A percentile compares a stretch with the other conserved stretches of the same genome.
phyloP scores from a whole-genome alignment of 345 rosid species.

The Lumnitzera littorea region DNA sequence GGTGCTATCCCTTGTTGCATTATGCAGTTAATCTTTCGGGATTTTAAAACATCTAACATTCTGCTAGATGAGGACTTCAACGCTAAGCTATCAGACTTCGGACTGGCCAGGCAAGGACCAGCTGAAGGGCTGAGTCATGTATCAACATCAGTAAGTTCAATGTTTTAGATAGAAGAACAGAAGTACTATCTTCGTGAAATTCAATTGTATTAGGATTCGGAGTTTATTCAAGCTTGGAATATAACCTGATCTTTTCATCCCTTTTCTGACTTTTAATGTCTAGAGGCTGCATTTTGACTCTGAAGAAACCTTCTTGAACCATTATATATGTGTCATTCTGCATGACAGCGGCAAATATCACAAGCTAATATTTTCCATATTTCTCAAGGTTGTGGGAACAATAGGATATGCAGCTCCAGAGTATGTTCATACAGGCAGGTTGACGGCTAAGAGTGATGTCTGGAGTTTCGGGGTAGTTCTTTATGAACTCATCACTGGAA shows the following conservation, averaged over 20 bases:
- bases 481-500: slow-evolving; percentile 84
- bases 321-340: too few relatives aligned
- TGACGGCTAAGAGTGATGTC: slow-evolving; percentile 93
- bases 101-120: slow-evolving; percentile 93
- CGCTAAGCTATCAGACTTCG: slow-evolving; percentile 95
- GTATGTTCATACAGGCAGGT: slow-evolving; percentile 77
- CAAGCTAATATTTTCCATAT: not conserved
- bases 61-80: slow-evolving; percentile 77
- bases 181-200: too few relatives aligned
- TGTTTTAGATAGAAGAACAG: too few relatives aligned
- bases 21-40: slow-evolving; percentile 79
- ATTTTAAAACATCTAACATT: slow-evolving; percentile 83
- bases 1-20: slow-evolving; percentile 3
- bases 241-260: too few relatives aligned
- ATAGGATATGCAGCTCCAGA: slow-evolving; percentile 97
- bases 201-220: too few relatives aligned
- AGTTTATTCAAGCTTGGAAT: too few relatives aligned
- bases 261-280: too few relatives aligned
- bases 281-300: too few relatives aligned
- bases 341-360: too few relatives aligned
- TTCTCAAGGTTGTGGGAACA: slow-evolving; percentile 83
- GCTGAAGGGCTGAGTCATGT: slow-evolving; percentile 81
- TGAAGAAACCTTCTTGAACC: too few relatives aligned
- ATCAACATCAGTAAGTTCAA: slow-evolving; percentile 65
- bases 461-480: slow-evolving; percentile 99